Percentiles rank a stretch among this genome's conserved stretches.
Conservation (phyloP, 2,329 filamentous ascomycete genomes). For the Xenoacremonium recifei region DNA sequence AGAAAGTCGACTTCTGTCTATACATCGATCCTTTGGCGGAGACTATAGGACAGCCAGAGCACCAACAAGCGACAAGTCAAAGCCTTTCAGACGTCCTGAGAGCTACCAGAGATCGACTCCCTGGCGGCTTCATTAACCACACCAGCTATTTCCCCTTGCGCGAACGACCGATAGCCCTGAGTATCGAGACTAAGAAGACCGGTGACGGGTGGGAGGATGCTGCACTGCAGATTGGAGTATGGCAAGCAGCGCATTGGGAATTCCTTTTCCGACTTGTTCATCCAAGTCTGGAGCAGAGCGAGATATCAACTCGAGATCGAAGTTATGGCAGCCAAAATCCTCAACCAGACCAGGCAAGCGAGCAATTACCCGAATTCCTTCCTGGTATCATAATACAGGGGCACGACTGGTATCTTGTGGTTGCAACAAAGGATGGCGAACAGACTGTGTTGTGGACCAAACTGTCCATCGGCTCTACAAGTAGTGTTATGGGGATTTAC, state of each 20-base stretch:
- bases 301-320: neutral
- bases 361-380: neutral
- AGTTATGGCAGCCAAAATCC: no score
- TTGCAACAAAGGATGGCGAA: slow-evolving; percentile 1
- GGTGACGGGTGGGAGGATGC: slow-evolving; percentile 11
- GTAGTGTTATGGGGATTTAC: slow-evolving; percentile 1
- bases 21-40: slow-evolving; percentile 7
- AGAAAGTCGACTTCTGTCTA: slow-evolving; percentile 13
- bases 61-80: neutral
- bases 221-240: slow-evolving; percentile 16
- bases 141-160: slow-evolving; percentile 14
- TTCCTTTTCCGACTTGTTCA: neutral
- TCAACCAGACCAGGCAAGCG: neutral
- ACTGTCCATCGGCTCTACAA: slow-evolving; percentile 1
- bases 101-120: neutral
- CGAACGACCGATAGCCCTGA: slow-evolving; percentile 12
- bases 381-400: slow-evolving; percentile 1
- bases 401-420: neutral
- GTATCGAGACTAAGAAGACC: slow-evolving; percentile 18
- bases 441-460: slow-evolving; percentile 6
- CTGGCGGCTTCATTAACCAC: slow-evolving; percentile 13
- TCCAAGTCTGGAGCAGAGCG: neutral
- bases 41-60: neutral
- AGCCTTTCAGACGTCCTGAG: neutral
- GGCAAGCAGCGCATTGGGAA: slow-evolving; percentile 20